These are phyloP conservation scores for Plasmodium blacklocki DNA, from an alignment of 169 alveolate species.

Conservation along the genomic window DNA sequence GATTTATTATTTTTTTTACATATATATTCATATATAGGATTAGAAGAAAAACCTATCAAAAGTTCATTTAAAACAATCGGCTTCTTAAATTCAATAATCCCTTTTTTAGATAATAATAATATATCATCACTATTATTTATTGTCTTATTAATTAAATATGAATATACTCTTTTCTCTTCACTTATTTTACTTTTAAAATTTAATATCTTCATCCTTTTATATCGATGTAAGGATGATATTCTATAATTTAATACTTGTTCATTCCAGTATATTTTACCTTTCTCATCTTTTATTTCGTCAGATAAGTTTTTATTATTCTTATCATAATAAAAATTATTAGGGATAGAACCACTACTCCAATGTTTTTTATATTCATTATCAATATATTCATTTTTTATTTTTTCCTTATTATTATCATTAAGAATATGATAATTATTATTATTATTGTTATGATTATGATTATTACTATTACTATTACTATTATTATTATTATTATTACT, in stretches of 20 bases:
- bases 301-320: not conserved
- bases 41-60: conserved; percentile 24
- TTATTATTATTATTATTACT: not conserved
- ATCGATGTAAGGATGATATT: conserved; percentile 14
- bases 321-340: conserved; percentile 9
- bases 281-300: not conserved
- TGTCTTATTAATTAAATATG: not conserved
- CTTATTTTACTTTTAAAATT: not conserved
- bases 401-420: not conserved
- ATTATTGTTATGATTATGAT: not conserved
- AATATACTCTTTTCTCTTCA: conserved; percentile 11
- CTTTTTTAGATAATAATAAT: conserved; percentile 51
- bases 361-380: not conserved
- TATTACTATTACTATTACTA: not conserved
- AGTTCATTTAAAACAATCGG: conserved; percentile 58
- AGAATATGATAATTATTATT: not conserved
- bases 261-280: conserved; percentile 5
- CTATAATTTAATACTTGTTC: conserved; percentile 22
- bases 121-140: conserved; percentile 3
- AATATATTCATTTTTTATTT: not conserved
- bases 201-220: conserved; percentile 28
- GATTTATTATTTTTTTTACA: conserved; percentile 7
- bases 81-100: conserved; percentile 9
- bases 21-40: conserved; percentile 24
- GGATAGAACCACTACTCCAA: not conserved